A percentile compares a stretch with the other conserved stretches of the same genome.
Evolutionary conservation across 2,329 filamentous ascomycete species (phyloP).

Genomic region (Nemania sp.): DNA sequence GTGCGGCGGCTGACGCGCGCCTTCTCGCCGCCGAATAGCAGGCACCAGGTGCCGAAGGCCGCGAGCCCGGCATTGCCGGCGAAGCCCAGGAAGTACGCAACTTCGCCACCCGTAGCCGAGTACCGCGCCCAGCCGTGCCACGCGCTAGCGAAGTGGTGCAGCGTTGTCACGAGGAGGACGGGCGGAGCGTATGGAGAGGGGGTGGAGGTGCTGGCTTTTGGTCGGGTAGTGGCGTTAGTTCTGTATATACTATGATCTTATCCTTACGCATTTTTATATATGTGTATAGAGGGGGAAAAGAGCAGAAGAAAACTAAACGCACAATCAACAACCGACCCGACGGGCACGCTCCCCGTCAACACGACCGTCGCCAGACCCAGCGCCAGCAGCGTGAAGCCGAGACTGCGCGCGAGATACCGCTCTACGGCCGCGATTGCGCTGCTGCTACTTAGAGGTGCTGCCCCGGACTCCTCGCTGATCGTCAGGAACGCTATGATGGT

Average conservation of each 20-base stretch:
- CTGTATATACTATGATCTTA: too few species aligned
- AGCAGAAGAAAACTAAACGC: conserved; percentile 9
- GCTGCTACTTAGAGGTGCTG: too few species aligned
- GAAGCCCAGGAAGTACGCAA: conserved; percentile 63
- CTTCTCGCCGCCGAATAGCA: conserved; percentile 46
- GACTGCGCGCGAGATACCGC: conserved; percentile 71
- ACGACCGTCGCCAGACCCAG: conserved; percentile 67
- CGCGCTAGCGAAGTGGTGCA: conserved; percentile 65
- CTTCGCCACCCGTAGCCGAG: conserved; percentile 55
- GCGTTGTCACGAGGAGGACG: conserved; percentile 64
- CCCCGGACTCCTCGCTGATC: conserved; percentile 9
- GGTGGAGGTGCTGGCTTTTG: conserved; percentile 38
- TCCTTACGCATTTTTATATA: too few species aligned
- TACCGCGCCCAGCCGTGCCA: conserved; percentile 72
- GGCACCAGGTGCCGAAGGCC: conserved; percentile 65
- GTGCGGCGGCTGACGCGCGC: conserved; percentile 43
- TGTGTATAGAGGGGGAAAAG: background rate
- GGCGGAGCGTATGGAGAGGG: conserved; percentile 66
- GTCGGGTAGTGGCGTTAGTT: background rate
- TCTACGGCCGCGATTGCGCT: conserved; percentile 56
- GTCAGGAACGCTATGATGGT: conserved; percentile 47
- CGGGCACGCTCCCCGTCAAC: conserved; percentile 70
- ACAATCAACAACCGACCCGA: conserved; percentile 54
- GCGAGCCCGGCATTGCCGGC: conserved; percentile 60
- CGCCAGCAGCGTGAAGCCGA: conserved; percentile 68